phyloP scores from a whole-genome alignment of 164 flowering plant genomes.

The Malania oleifera region DNA sequence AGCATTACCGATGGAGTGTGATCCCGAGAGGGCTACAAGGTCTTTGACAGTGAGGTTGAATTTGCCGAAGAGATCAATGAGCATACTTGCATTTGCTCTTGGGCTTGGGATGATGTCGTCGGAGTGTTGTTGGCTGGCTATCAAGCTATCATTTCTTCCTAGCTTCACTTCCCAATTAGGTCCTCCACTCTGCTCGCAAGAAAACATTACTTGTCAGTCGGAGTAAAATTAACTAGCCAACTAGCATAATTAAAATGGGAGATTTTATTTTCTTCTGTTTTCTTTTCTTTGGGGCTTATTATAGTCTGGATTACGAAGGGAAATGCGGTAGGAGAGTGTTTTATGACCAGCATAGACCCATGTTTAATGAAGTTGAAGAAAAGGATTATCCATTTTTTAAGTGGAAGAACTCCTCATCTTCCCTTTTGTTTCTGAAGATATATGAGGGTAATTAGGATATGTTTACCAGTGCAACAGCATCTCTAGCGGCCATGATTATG shows the following conservation, averaged over 20 bases:
- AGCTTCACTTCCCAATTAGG: constrained; percentile 81
- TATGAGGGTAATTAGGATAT: no score
- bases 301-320: no score
- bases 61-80: constrained; percentile 53
- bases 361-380: no score
- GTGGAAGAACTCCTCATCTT: no score
- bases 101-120: constrained; percentile 90
- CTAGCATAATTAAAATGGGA: no score
- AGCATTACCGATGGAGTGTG: constrained; percentile 83
- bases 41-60: constrained; percentile 66
- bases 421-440: no score
- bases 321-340: no score
- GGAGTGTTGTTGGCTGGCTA: constrained; percentile 74
- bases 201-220: not conserved
- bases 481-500: constrained; percentile 93
- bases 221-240: no score
- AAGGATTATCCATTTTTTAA: no score
- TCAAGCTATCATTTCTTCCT: constrained; percentile 76
- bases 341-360: no score
- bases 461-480: constrained; percentile 89
- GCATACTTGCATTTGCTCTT: constrained; percentile 62
- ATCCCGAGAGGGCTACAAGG: constrained; percentile 88
- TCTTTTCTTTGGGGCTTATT: no score
- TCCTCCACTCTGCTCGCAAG: constrained; percentile 61
- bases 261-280: no score